Evolutionary conservation across 2,329 filamentous ascomycete genomes (phyloP).

Genomic region (Sporothrix variecibatus): DNA sequence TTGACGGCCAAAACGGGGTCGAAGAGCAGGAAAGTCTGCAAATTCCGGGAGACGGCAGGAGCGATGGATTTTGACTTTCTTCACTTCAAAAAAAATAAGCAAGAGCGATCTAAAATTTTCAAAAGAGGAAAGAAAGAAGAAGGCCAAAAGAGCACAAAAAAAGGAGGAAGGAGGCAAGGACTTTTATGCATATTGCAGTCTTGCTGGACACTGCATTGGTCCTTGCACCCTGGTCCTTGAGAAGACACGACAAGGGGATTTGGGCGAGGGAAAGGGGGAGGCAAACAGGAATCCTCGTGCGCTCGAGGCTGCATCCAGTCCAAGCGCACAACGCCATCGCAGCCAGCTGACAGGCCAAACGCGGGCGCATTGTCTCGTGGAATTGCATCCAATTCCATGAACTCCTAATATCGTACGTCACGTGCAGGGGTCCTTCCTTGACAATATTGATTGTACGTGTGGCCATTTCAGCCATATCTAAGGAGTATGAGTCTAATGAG

Average conservation of each 20-base stretch:
- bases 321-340: constrained; percentile 7
- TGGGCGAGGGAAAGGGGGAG: neutral
- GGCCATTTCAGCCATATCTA: neutral
- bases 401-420: neutral
- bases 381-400: neutral
- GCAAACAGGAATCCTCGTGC: constrained; percentile 4
- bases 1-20: neutral
- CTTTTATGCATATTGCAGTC: constrained; percentile 4
- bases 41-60: neutral
- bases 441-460: neutral
- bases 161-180: constrained; percentile 3
- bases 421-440: neutral
- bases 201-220: neutral
- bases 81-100: neutral
- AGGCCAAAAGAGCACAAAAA: neutral
- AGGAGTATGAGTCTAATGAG: neutral
- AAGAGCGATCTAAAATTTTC: neutral
- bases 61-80: neutral
- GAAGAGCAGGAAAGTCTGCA: neutral
- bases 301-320: neutral
- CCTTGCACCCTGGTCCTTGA: constrained; percentile 14
- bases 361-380: constrained; percentile 14
- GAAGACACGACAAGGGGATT: neutral
- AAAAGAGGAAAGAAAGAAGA: constrained; percentile 15
- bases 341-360: neutral